Conservation (phyloP, 1,139 yeast genomes). For the Scheffersomyces lignicola region DNA sequence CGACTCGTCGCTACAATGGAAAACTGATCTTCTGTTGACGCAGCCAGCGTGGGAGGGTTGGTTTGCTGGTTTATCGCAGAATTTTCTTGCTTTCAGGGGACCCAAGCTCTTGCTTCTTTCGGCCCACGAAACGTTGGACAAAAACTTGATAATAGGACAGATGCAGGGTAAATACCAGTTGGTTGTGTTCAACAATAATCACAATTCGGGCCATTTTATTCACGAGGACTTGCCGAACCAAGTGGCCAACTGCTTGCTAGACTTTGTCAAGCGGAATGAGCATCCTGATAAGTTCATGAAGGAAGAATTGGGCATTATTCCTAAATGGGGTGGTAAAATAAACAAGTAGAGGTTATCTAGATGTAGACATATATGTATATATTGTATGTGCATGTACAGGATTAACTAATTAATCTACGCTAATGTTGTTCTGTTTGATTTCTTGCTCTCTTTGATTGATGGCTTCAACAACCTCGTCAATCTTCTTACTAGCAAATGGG, state of each 20-base stretch:
- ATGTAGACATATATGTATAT: too few species aligned
- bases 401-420: constrained; percentile 26
- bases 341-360: constrained; percentile 19
- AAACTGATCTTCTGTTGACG: constrained; percentile 60
- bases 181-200: constrained; percentile 65
- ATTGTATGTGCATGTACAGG: not conserved
- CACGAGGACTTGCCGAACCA: constrained; percentile 86
- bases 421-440: constrained; percentile 21
- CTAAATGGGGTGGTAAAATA: constrained; percentile 55
- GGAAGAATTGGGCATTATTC: constrained; percentile 40
- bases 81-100: constrained; percentile 51
- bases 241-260: constrained; percentile 56
- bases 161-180: constrained; percentile 96
- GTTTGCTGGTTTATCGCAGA: constrained; percentile 71
- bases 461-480: constrained; percentile 68
- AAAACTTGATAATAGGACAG: constrained; percentile 84
- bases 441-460: constrained; percentile 41
- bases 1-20: constrained; percentile 48
- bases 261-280: constrained; percentile 49
- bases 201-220: constrained; percentile 78
- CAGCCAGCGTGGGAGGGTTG: constrained; percentile 75
- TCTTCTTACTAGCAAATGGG: constrained; percentile 86
- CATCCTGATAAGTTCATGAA: constrained; percentile 36
- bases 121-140: constrained; percentile 87
- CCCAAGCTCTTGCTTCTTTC: constrained; percentile 81